Conservation (phyloP, 176 grass and related monocot species). For the Oryza nivara region DNA sequence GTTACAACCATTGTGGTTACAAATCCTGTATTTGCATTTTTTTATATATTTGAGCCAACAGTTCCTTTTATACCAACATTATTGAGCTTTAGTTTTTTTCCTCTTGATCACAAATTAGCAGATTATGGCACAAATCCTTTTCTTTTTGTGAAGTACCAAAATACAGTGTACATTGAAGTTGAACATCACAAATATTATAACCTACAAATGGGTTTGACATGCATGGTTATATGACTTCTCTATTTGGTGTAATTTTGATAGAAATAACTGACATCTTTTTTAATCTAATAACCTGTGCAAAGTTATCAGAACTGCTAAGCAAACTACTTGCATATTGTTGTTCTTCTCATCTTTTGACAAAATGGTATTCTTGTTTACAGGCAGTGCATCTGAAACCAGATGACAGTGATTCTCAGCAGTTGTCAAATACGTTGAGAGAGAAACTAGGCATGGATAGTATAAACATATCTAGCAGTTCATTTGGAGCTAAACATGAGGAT, state of each 20-base stretch:
- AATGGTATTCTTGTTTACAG: conserved; percentile 49
- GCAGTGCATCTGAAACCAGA: conserved; percentile 82
- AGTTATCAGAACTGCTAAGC: neutral
- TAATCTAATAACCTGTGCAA: neutral
- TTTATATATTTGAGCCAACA: conserved; percentile 23
- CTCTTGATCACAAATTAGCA: neutral
- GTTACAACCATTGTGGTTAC: neutral
- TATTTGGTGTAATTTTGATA: conserved; percentile 19
- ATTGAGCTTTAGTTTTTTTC: conserved; percentile 4
- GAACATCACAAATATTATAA: neutral
- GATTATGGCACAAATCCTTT: neutral
- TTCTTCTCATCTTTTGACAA: neutral
- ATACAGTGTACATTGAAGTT: conserved; percentile 3
- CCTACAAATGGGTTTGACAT: conserved; percentile 12
- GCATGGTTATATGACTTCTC: neutral
- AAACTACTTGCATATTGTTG: neutral
- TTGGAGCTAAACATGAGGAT: conserved; percentile 54
- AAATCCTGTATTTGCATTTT: conserved; percentile 14
- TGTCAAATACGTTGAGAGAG: conserved; percentile 41
- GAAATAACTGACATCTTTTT: neutral
- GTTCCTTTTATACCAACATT: neutral
- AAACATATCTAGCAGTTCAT: conserved; percentile 57
- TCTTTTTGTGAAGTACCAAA: neutral
- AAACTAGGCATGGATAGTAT: conserved; percentile 58
- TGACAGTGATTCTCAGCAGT: conserved; percentile 52